Conservation (phyloP, 2,329 filamentous ascomycete genomes). For the Colletotrichum tanaceti region DNA sequence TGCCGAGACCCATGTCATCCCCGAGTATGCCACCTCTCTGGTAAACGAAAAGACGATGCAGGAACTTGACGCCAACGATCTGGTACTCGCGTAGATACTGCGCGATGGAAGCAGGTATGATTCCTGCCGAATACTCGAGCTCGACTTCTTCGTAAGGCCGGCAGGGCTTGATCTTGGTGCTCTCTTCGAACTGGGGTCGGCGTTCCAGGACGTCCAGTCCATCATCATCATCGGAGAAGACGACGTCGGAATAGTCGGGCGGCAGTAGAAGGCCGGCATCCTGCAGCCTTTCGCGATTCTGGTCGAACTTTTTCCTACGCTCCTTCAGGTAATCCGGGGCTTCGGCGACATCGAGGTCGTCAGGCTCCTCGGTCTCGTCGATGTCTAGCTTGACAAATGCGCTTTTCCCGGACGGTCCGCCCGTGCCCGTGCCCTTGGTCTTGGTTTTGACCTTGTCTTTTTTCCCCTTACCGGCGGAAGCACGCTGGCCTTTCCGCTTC, state of each 20-base stretch:
- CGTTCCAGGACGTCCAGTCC: conserved; percentile 62
- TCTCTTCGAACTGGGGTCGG: conserved; percentile 73
- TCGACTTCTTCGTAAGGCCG: conserved; percentile 79
- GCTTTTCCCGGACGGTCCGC: conserved; percentile 44
- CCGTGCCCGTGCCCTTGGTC: conserved; percentile 43
- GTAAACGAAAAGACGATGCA: conserved; percentile 90
- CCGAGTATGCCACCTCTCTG: conserved; percentile 92
- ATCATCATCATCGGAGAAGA: conserved; percentile 79
- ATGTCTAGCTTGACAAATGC: conserved; percentile 43
- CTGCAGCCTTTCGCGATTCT: conserved; percentile 67
- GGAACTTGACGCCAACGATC: conserved; percentile 82
- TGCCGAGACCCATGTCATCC: conserved; percentile 97
- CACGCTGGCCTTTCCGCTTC: conserved; percentile 62
- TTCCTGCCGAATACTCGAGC: conserved; percentile 78
- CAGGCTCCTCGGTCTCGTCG: conserved; percentile 52
- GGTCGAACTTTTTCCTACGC: conserved; percentile 77
- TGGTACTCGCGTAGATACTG: conserved; percentile 95
- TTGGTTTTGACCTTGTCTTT: not conserved
- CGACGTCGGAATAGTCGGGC: conserved; percentile 79
- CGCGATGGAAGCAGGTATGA: conserved; percentile 89
- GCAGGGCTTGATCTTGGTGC: conserved; percentile 70
- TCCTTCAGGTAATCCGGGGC: conserved; percentile 79
- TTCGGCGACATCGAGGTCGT: conserved; percentile 62
- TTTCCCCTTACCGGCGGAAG: conserved; percentile 55
- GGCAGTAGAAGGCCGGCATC: conserved; percentile 80